A percentile compares a stretch with the other conserved stretches of the same genome.
These are phyloP conservation scores for Candida mesenterica DNA, from an alignment of 1,139 yeast species.

Conservation along the genomic window DNA sequence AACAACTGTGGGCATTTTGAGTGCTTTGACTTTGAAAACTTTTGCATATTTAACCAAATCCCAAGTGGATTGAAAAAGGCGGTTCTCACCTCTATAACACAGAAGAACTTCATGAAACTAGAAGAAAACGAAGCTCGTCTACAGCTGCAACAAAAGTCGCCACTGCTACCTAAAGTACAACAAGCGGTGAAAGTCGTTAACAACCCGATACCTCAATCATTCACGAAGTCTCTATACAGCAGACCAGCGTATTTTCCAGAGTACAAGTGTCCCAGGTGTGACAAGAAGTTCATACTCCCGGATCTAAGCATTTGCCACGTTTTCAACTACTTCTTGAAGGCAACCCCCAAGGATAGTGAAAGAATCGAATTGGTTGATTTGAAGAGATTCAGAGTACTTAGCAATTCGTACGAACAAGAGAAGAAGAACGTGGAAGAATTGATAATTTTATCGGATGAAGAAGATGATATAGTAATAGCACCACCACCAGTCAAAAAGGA, in stretches of 20 bases:
- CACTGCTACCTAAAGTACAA: constrained; percentile 4
- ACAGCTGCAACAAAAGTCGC: constrained; percentile 3
- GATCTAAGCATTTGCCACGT: constrained; percentile 41
- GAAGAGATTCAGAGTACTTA: constrained; percentile 26
- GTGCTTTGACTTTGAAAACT: constrained; percentile 46
- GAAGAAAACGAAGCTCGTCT: constrained; percentile 18
- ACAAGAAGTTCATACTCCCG: constrained; percentile 31
- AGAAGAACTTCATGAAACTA: constrained; percentile 24
- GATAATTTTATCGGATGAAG: constrained; percentile 22
- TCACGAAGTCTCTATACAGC: not conserved
- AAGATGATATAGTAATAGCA: constrained; percentile 10
- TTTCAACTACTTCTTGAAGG: constrained; percentile 42
- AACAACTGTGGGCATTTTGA: constrained; percentile 41
- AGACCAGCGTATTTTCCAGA: constrained; percentile 14
- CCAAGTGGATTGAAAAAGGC: constrained; percentile 25
- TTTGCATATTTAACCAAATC: constrained; percentile 40
- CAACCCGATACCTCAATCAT: constrained; percentile 3
- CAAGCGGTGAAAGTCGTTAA: constrained; percentile 7
- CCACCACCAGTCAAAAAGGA: not conserved
- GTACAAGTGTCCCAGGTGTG: constrained; percentile 46
- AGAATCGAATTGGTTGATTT: constrained; percentile 39
- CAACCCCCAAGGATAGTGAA: constrained; percentile 35
- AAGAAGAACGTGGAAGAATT: constrained; percentile 21
- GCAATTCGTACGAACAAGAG: not conserved
- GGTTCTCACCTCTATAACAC: constrained; percentile 19